Conservation (phyloP, 78 protist species). For the Tieghemostelium lacteum region DNA sequence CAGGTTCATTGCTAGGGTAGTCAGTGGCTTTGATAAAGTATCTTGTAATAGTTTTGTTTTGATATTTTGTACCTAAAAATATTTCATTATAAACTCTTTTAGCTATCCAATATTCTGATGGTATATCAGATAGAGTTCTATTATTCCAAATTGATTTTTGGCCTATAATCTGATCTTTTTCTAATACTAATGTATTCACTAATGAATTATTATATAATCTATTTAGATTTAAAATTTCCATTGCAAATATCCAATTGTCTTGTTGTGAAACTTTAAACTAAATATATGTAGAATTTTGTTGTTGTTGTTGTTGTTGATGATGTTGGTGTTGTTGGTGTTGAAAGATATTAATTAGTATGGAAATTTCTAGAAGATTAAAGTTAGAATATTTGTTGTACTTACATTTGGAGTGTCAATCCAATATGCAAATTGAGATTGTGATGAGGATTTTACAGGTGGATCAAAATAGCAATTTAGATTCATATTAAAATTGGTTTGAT, state of each 20-base stretch:
- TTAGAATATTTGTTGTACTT: not conserved
- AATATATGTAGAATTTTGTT: not conserved
- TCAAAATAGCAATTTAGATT: no score
- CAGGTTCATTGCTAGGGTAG: not conserved
- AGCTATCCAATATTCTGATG: slow-evolving; percentile 24
- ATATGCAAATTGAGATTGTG: not conserved
- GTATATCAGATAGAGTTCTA: slow-evolving; percentile 1
- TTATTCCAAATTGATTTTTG: not conserved
- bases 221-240: not conserved
- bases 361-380: no score
- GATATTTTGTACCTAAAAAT: not conserved
- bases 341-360: no score
- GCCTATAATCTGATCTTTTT: not conserved
- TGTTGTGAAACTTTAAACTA: not conserved
- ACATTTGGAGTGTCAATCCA: not conserved
- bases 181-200: not conserved
- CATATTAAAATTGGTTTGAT: no score
- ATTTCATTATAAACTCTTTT: slow-evolving; percentile 39
- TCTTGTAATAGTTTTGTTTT: not conserved
- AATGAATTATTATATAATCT: not conserved
- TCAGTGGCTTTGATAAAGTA: not conserved
- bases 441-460: no score
- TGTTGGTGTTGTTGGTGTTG: not conserved
- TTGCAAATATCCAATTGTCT: not conserved
- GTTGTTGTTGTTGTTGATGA: not conserved